Percentiles rank a stretch among this genome's conserved stretches.
These are phyloP conservation scores for Termitomyces sp. DNA, from an alignment of 768 basidiomycete genomes.

Conservation along the genomic window DNA sequence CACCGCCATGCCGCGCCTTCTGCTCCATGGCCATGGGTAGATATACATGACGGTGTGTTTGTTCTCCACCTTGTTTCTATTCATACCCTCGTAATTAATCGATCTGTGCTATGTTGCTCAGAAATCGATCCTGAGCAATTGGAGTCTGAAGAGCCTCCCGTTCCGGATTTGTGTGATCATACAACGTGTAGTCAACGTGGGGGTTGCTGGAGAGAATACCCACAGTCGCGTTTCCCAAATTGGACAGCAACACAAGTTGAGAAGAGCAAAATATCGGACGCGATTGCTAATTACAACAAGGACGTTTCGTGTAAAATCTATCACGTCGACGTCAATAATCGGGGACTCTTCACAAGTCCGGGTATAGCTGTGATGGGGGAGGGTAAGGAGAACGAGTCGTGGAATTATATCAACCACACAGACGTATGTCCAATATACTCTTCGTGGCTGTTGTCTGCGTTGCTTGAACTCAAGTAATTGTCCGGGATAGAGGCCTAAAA, in stretches of 20 bases:
- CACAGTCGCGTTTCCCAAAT: constrained; percentile 49
- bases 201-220: constrained; percentile 38
- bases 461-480: not conserved
- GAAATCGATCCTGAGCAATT: constrained; percentile 34
- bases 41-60: constrained; percentile 32
- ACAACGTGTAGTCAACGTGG: constrained; percentile 20
- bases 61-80: not conserved
- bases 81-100: not conserved
- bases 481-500: constrained; percentile 24
- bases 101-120: constrained; percentile 10
- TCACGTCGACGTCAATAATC: constrained; percentile 35
- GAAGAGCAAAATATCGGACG: constrained; percentile 36
- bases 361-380: constrained; percentile 18
- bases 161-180: constrained; percentile 35
- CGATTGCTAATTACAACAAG: constrained; percentile 28
- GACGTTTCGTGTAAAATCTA: constrained; percentile 27
- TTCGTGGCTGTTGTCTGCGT: not conserved
- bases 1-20: constrained; percentile 44
- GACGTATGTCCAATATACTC: constrained; percentile 39
- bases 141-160: constrained; percentile 25
- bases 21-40: constrained; percentile 45
- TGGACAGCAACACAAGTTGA: constrained; percentile 47
- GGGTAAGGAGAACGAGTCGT: constrained; percentile 25
- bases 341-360: constrained; percentile 33
- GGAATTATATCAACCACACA: constrained; percentile 31